Conservation (phyloP, 2,329 filamentous ascomycete genomes). For the Trichoderma arundinaceum region DNA sequence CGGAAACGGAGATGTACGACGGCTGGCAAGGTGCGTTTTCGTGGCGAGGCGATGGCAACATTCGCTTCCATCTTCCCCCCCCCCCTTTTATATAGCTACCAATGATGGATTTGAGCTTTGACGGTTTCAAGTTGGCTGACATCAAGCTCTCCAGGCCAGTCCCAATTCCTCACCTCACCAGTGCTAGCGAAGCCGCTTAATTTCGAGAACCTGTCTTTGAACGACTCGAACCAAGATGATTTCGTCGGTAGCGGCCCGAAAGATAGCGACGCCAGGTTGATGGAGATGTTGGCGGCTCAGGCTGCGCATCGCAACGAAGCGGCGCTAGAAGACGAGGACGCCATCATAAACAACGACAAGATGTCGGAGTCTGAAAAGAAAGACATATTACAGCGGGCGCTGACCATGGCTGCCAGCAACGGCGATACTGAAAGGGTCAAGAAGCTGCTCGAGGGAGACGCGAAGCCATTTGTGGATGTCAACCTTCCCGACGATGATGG, state of each 20-base stretch:
- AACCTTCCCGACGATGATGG: conserved; percentile 92
- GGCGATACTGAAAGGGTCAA: conserved; percentile 84
- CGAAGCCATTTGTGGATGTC: conserved; percentile 78
- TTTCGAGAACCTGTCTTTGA: conserved; percentile 80
- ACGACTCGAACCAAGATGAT: conserved; percentile 78
- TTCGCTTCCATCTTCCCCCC: neutral
- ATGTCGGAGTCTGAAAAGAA: conserved; percentile 78
- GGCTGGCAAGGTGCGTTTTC: conserved; percentile 84
- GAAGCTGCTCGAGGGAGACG: conserved; percentile 75
- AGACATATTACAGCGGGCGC: conserved; percentile 79
- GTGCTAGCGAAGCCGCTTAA: conserved; percentile 81
- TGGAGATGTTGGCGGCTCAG: conserved; percentile 95
- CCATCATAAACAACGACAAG: conserved; percentile 75
- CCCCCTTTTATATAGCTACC: neutral
- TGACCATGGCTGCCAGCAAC: conserved; percentile 96
- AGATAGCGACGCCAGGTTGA: conserved; percentile 85
- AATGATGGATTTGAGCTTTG: neutral
- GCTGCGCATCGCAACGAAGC: conserved; percentile 78
- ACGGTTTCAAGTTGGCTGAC: conserved; percentile 36
- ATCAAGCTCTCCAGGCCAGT: conserved; percentile 70
- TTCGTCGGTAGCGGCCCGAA: conserved; percentile 57
- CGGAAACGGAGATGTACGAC: conserved; percentile 97
- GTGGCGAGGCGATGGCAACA: conserved; percentile 36
- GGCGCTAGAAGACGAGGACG: conserved; percentile 78
- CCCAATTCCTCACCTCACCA: conserved; percentile 89